Percentiles rank a stretch among this genome's conserved stretches.
These are phyloP conservation scores for Triticum dicoccoides DNA, from an alignment of 176 grass and related monocot genomes.

Conservation along the genomic window DNA sequence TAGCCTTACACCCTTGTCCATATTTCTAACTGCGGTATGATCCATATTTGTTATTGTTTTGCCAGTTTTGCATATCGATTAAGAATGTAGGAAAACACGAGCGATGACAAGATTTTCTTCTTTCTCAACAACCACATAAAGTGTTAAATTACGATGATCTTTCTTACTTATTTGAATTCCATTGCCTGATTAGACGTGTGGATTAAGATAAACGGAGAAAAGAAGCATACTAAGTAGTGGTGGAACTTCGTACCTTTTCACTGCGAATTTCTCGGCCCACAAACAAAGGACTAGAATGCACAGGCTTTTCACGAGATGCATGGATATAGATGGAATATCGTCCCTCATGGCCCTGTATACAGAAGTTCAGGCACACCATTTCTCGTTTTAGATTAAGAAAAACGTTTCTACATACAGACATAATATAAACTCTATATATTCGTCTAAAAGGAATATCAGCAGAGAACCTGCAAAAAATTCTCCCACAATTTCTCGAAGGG, in stretches of 20 bases:
- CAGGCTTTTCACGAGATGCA: conserved; percentile 76
- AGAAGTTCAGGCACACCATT: conserved; percentile 29
- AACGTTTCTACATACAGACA: not conserved
- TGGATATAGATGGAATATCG: conserved; percentile 92
- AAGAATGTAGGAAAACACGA: conserved; percentile 2
- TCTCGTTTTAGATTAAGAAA: conserved; percentile 7
- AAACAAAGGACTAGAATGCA: conserved; percentile 83
- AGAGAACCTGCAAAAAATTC: conserved; percentile 72
- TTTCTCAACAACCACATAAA: conserved; percentile 20
- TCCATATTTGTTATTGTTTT: not conserved
- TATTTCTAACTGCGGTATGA: not conserved
- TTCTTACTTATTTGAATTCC: not conserved
- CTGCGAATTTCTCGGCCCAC: conserved; percentile 78
- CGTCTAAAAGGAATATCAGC: conserved; percentile 5
- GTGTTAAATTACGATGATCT: not conserved
- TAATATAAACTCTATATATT: not conserved
- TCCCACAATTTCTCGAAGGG: conserved; percentile 96
- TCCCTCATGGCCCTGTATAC: conserved; percentile 65
- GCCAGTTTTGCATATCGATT: not conserved
- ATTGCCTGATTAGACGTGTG: not conserved
- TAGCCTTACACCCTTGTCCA: not conserved
- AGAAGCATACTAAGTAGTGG: not conserved
- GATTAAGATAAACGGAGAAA: conserved; percentile 19
- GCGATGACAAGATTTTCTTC: not conserved
- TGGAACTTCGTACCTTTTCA: conserved; percentile 70